Evolutionary conservation across 345 rosid species (phyloP), one percentile per base, ranked within the genome.

Genomic region (Streptanthus diversifolius): DNA sequence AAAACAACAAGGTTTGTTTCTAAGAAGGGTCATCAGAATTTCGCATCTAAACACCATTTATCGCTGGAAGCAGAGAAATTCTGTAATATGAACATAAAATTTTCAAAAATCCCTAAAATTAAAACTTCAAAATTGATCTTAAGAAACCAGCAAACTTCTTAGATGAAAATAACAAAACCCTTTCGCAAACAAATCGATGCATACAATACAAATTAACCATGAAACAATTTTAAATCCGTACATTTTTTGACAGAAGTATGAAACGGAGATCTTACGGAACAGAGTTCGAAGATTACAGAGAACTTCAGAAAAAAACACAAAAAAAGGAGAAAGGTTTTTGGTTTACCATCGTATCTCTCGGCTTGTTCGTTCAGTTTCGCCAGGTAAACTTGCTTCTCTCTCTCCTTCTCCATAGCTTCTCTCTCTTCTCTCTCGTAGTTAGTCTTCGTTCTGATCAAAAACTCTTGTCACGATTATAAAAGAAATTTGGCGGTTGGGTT

Each of bases 361-460:
- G 97, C 89, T 77, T 90, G 93, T 85, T 90, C 93, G 2, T 89
- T 88, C 19, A 90, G 89, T 60, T 83, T 86, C 7, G 92, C 97
- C 82, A 74, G 74, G 86, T 90, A 90, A n/a, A 90, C 92, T 45
- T 62, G 85, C 22, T 80, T 85, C 86, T 82, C 88, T 36, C 97
- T 86, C 76, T 86, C 93, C 71, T 82, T 88, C 85, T 86, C 91
- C 96, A 88, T 88, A 14, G 60, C 60, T 48, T 52, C 65, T 58
- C 33, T 75, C 41, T 58, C 47, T 70, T 54, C 68, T 70, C 41
- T 33, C 54, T 57, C 17, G 21, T 19, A 53, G 6, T 14, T 41
- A 45, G 63, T 40, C 63, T 72, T 39, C 3, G 63, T 39, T 61
- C 65, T 73, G 70, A 63, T 55, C 64, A 37, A 43, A 72, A 62